Evolutionary conservation across 1,284 basidiomycete genomes (phyloP).

Genomic region (Vanrija sp.): DNA sequence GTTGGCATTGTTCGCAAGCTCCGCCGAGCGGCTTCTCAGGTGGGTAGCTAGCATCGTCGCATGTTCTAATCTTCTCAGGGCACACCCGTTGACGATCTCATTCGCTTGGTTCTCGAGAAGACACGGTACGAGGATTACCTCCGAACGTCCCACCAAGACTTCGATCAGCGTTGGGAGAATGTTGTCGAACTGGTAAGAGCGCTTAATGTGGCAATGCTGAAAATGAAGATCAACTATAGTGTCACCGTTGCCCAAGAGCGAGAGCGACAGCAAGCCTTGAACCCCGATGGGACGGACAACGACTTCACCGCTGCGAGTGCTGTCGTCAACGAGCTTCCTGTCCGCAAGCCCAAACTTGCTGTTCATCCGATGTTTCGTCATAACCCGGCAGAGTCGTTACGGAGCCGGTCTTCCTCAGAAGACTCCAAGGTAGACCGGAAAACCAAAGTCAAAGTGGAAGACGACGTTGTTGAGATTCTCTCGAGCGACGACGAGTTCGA

Average conservation of each 20-base stretch:
- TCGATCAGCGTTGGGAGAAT: conserved; percentile 77
- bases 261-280: conserved; percentile 19
- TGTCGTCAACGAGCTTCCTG: conserved; percentile 14
- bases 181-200: conserved; percentile 70
- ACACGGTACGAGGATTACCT: conserved; percentile 68
- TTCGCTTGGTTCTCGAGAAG: conserved; percentile 59
- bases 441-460: conserved; percentile 8
- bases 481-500: conserved; percentile 38
- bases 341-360: not conserved
- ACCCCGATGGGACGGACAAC: conserved; percentile 6
- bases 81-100: conserved; percentile 61
- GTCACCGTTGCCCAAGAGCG: conserved; percentile 44
- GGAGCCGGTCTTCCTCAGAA: conserved; percentile 17
- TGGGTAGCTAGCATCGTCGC: conserved; percentile 33
- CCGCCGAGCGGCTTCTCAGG: conserved; percentile 58
- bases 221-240: conserved; percentile 42
- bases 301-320: conserved; percentile 30
- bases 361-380: conserved; percentile 36
- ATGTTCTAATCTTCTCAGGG: conserved; percentile 50
- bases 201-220: conserved; percentile 3
- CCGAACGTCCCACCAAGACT: conserved; percentile 66
- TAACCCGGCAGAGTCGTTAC: not conserved
- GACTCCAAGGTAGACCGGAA: conserved; percentile 1
- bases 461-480: conserved; percentile 33
- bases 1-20: conserved; percentile 59